Percentiles rank a stretch among this genome's conserved stretches.
These are phyloP conservation scores for Iberis pinnata DNA, from an alignment of 345 rosid genomes.

Conservation along the genomic window DNA sequence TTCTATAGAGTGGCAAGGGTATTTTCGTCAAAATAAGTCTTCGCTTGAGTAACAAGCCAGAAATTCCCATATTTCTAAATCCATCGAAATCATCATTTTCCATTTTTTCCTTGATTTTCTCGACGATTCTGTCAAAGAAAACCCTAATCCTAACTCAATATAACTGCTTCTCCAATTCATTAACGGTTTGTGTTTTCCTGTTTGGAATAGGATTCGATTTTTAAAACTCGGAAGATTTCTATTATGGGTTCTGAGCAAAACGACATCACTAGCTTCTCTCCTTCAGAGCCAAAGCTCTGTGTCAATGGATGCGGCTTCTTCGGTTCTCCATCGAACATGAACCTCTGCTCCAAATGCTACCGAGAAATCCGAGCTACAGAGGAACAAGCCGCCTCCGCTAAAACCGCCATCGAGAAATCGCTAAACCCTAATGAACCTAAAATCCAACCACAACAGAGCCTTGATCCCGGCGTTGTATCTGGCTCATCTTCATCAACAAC, in stretches of 20 bases:
- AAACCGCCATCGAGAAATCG: constrained; percentile 28
- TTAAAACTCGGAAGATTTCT: too few species aligned
- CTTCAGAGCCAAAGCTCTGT: constrained; percentile 33
- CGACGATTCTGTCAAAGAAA: constrained; percentile 1
- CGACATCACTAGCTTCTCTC: constrained; percentile 30
- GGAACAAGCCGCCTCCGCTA: constrained; percentile 29
- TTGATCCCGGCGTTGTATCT: background rate
- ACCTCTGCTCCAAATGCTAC: constrained; percentile 35
- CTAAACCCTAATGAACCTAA: constrained; percentile 11
- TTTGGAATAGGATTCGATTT: too few species aligned
- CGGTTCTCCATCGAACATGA: constrained; percentile 34
- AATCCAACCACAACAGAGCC: background rate
- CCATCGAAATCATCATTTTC: too few species aligned
- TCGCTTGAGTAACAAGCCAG: constrained; percentile 30
- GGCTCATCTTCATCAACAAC: constrained; percentile 11
- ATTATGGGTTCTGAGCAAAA: constrained; percentile 35
- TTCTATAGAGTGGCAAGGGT: background rate
- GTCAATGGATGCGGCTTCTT: constrained; percentile 35
- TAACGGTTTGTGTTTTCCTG: too few species aligned
- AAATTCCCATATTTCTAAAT: too few species aligned
- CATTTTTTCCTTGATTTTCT: constrained; percentile 9
- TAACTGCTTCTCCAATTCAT: too few species aligned
- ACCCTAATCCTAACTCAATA: constrained; percentile 13
- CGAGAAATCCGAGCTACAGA: constrained; percentile 21
- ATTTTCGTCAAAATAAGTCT: background rate